These are phyloP conservation scores for Candida vaughaniae DNA, from an alignment of 805 yeast species.

Conservation along the genomic window DNA sequence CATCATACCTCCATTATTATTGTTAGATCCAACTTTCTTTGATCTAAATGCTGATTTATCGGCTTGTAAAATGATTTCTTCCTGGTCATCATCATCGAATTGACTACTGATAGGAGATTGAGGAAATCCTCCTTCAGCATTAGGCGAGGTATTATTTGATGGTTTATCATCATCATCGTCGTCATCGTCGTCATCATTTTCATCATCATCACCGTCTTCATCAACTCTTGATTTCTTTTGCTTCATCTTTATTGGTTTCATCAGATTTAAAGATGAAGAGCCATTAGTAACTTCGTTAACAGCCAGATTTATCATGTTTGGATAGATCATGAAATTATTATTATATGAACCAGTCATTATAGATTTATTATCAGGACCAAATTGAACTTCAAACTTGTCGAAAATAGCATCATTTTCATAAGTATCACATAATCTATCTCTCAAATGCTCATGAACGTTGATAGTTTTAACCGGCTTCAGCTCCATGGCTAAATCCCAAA, in stretches of 20 bases:
- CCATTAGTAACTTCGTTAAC: constrained; percentile 1
- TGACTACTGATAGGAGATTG: constrained; percentile 31
- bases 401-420: constrained; percentile 98
- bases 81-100: constrained; percentile 36
- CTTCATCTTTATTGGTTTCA: constrained; percentile 13
- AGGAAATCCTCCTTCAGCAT: constrained; percentile 21
- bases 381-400: constrained; percentile 96
- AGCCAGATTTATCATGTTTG: constrained; percentile 70
- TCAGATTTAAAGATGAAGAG: constrained; percentile 2
- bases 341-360: constrained; percentile 97
- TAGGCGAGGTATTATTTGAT: constrained; percentile 12
- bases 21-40: constrained; percentile 52
- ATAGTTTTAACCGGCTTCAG: constrained; percentile 91
- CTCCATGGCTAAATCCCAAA: constrained; percentile 99
- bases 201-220: constrained; percentile 25
- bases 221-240: constrained; percentile 4
- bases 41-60: constrained; percentile 94
- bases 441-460: constrained; percentile 90
- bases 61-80: constrained; percentile 86
- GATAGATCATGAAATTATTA: constrained; percentile 95
- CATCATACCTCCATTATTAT: constrained; percentile 28
- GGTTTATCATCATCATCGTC: constrained; percentile 31
- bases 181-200: constrained; percentile 40
- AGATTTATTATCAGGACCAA: constrained; percentile 87
- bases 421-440: constrained; percentile 92